Evolutionary conservation across 139 green algal species (phyloP).

Genomic region (Chlorella sp.): DNA sequence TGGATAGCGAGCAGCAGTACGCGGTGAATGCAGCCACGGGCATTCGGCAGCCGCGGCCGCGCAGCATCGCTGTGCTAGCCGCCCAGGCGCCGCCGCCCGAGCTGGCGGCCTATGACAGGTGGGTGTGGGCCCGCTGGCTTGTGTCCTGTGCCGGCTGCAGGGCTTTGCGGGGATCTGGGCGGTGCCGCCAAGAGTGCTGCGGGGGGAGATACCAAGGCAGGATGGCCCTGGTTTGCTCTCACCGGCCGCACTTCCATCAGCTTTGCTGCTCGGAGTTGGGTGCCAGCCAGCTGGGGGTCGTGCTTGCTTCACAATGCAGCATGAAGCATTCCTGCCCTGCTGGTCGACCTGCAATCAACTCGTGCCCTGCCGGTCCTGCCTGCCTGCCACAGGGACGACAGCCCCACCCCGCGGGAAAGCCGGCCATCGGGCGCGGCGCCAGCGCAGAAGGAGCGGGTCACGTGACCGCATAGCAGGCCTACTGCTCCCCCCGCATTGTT

Average conservation of each 20-base stretch:
- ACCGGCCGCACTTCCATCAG: too few species aligned
- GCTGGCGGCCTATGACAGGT: not conserved
- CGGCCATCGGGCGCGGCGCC: not conserved
- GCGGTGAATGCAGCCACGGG: not conserved
- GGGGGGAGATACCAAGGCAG: too few species aligned
- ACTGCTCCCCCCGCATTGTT: not conserved
- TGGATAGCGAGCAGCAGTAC: not conserved
- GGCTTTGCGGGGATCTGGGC: too few species aligned
- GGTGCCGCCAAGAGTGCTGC: too few species aligned
- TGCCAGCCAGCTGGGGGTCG: too few species aligned
- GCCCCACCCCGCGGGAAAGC: not conserved
- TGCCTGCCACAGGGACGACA: conserved; percentile 19
- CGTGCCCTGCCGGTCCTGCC: not conserved
- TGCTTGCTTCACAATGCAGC: not conserved
- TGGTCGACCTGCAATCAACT: not conserved
- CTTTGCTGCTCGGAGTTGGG: too few species aligned
- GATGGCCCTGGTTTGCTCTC: too few species aligned
- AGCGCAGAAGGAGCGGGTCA: conserved; percentile 19
- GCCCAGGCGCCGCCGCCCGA: conserved; percentile 1
- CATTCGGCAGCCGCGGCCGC: conserved; percentile 20
- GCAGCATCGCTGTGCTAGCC: conserved; percentile 19
- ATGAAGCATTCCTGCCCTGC: not conserved
- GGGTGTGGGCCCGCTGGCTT: not conserved
- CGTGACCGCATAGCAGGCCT: not conserved
- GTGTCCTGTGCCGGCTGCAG: too few species aligned